Evolutionary conservation across 306 rosid species (phyloP), one percentile per base, ranked within the genome.

Genomic region (Spatholobus suberectus): DNA sequence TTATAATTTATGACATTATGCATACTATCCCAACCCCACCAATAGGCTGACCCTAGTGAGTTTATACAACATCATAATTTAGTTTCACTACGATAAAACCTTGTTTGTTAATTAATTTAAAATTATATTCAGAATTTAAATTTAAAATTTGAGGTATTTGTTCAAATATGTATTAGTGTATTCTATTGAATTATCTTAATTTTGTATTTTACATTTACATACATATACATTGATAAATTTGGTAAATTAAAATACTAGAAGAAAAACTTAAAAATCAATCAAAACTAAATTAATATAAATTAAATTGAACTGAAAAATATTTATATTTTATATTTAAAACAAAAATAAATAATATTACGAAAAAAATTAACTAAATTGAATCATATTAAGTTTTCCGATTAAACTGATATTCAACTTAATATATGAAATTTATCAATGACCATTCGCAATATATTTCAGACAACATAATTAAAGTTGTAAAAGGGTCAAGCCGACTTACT

Each of bases 391-490:
- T 51, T 51, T 51, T 51, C 9, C 5, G 0, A 1, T 51, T 51
- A 5, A 51, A 51, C 3, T 10, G 9, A 17, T n/a, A n/a, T 5
- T 51, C 58, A 17, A 14, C 20, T 14, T 17, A 49, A 49, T 4
- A 2, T 21, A 20, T 8, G 5, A 21, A 55, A 21, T 55, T 20
- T 20, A 55, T 55, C 21, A 55, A 23, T 41, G n/a, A n/a, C n/a
- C 70, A 57, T 11, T 12, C 41, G 37, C 38, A 41, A 4, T 11
- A 38, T 26, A 65, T 55, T 12, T 21, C 52, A 67, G 49, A 58
- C 13, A 20, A 7, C 24, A 27, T 1, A 51, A 57, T 34, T 46
- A 79, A 65, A 68, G 71, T 40, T 63, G 40, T 70, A 81, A 73
- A 69, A 46, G 0, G 79, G 47, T 46, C 11, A 12, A 46, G 26